A percentile compares a stretch with the other conserved stretches of the same genome.
These are phyloP conservation scores for Cucurbita moschata DNA, from an alignment of 306 rosid genomes.

Conservation along the genomic window DNA sequence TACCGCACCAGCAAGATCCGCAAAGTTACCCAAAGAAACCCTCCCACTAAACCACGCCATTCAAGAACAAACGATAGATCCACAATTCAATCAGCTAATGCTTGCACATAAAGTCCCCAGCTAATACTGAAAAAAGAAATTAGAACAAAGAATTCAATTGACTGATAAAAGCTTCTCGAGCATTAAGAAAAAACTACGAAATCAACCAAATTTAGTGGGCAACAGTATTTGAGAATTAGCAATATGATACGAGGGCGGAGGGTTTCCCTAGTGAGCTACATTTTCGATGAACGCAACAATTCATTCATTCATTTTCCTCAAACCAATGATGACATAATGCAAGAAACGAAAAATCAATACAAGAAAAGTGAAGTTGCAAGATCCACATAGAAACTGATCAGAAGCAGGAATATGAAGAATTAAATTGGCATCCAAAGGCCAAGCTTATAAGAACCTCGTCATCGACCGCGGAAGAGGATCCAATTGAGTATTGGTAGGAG, in stretches of 20 bases:
- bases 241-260: neutral
- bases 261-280: neutral
- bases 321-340: neutral
- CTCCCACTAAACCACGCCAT: slow-evolving; percentile 95
- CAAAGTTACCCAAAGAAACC: slow-evolving; percentile 74
- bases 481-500: neutral
- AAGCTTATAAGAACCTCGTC: slow-evolving; percentile 1
- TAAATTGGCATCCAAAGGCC: neutral
- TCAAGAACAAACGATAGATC: slow-evolving; percentile 19
- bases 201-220: neutral
- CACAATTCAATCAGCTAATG: slow-evolving; percentile 11
- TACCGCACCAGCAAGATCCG: slow-evolving; percentile 95
- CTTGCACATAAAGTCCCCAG: slow-evolving; percentile 16
- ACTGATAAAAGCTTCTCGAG: neutral
- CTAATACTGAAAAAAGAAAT: neutral
- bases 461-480: neutral
- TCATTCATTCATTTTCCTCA: neutral
- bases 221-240: neutral
- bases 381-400: neutral
- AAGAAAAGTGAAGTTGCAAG: neutral
- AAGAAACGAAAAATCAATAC: neutral
- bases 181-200: neutral
- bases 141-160: neutral
- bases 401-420: neutral
- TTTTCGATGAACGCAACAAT: neutral